Evolutionary conservation across 192 early-diverging fungal genomes (phyloP), one percentile per base, ranked within the genome.

Genomic region (Coemansia sp.): DNA sequence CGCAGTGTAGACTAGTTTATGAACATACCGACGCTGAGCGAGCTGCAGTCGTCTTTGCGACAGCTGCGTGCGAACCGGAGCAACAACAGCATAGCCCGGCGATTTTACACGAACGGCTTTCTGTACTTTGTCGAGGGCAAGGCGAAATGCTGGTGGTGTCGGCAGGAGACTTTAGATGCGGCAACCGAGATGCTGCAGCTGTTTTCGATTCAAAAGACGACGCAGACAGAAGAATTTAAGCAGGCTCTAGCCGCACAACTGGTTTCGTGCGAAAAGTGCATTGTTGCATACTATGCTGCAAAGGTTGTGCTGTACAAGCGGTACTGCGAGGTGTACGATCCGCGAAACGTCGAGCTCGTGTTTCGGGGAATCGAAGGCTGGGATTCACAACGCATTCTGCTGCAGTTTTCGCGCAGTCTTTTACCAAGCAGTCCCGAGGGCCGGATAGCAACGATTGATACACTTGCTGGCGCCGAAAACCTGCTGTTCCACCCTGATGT

Each of bases 91-190:
- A 3, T 22, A 48, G 10, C 21, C 27, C 11, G 33, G 50, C 25
- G 51, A 52, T 81, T 81, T 48, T 53, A 68, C 10, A 31, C 54
- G 1, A 44, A 44, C 10, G 73, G 73, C 5, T 44, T 68, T 21
- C 27, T 14, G 22, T 76, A 72, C 42, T 76, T 81, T 58, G 66
- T 81, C 21, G 32, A 67, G 9, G 63, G 69, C 22, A 47, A 68
- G 11, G 65, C 58, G n/a, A 45, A 57, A 21, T 81, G 79, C 62
- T 81, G 79, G 79, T 81, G 72, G 73, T 81, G 79, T 55, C 64
- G 38, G 6, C 54, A 44, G 0, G 55, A 56, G 25, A 63, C 70
- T 11, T 32, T 47, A n/a, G 54, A 57, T 8, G 55, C 64, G 6
- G 68, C 69, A 2, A 62, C 66, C 9, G 66, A 70, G 35, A 69